Conservation (phyloP, 1,139 yeast genomes). For the Yamadazyma sp. region DNA sequence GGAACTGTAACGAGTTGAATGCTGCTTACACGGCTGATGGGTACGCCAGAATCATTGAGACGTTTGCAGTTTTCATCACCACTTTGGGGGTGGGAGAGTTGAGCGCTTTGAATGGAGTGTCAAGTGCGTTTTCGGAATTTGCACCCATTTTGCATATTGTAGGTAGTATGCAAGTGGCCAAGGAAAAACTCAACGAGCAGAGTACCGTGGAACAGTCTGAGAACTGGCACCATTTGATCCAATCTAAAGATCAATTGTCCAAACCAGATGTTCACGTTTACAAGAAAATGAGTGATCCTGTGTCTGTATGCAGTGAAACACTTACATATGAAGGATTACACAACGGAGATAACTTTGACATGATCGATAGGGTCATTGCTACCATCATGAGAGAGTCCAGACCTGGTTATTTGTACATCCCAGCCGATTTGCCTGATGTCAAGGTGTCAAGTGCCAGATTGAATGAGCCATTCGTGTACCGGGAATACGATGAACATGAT, state of each 20-base stretch:
- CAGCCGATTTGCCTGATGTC: slow-evolving; percentile 62
- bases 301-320: slow-evolving; percentile 60
- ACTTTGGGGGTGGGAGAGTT: slow-evolving; percentile 88
- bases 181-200: slow-evolving; percentile 25
- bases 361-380: slow-evolving; percentile 62
- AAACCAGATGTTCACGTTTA: slow-evolving; percentile 62
- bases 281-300: slow-evolving; percentile 56
- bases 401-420: slow-evolving; percentile 81
- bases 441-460: slow-evolving; percentile 42
- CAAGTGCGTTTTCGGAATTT: slow-evolving; percentile 81
- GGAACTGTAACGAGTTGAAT: slow-evolving; percentile 41
- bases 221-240: slow-evolving; percentile 70
- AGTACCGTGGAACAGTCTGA: slow-evolving; percentile 23
- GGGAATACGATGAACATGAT: slow-evolving; percentile 22
- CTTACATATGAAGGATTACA: slow-evolving; percentile 43
- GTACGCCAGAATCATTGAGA: slow-evolving; percentile 55
- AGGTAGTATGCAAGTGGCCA: slow-evolving; percentile 59
- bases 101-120: slow-evolving; percentile 79
- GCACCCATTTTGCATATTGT: slow-evolving; percentile 81
- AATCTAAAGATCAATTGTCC: slow-evolving; percentile 46
- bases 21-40: slow-evolving; percentile 79
- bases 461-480: slow-evolving; percentile 21
- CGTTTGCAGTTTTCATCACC: slow-evolving; percentile 51
- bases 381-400: slow-evolving; percentile 56
- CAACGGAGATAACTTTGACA: slow-evolving; percentile 38